Conservation (phyloP, 2,329 filamentous ascomycete genomes). For the Penicillium nordicum region DNA sequence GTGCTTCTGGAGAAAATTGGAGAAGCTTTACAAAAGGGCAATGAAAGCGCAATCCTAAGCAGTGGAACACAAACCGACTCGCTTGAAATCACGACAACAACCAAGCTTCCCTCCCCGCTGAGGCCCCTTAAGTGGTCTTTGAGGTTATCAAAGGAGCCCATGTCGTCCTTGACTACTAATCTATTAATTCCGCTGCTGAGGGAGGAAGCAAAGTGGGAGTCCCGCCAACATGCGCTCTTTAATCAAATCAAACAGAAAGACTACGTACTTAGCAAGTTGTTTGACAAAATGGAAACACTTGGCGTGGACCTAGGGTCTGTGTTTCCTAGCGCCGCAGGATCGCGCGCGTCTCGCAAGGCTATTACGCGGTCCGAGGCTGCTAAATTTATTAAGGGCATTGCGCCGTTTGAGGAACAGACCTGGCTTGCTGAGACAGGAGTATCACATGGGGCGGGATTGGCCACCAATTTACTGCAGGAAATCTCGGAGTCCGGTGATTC, state of each 20-base stretch:
- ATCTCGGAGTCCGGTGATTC: constrained; percentile 13
- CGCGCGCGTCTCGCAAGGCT: constrained; percentile 44
- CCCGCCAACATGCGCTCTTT: constrained; percentile 49
- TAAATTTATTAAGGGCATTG: constrained; percentile 53
- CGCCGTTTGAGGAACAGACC: constrained; percentile 49
- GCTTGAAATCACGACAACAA: constrained; percentile 47
- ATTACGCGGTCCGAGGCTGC: constrained; percentile 52
- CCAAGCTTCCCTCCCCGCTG: constrained; percentile 53
- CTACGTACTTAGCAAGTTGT: constrained; percentile 54
- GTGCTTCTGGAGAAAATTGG: constrained; percentile 56
- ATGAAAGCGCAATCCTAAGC: constrained; percentile 33
- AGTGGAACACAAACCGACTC: constrained; percentile 28
- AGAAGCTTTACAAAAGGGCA: constrained; percentile 43
- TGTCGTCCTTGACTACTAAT: constrained; percentile 45
- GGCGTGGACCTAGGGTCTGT: constrained; percentile 55
- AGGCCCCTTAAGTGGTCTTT: constrained; percentile 53
- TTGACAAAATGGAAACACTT: constrained; percentile 57
- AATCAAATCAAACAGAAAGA: constrained; percentile 56
- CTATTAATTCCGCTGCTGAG: constrained; percentile 54
- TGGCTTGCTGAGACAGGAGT: constrained; percentile 41
- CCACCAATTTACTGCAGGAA: constrained; percentile 27
- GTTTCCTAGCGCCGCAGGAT: constrained; percentile 53
- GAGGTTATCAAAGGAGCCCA: constrained; percentile 41
- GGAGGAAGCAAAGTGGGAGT: constrained; percentile 47
- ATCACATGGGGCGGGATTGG: constrained; percentile 18